These are phyloP conservation scores for Spathaspora sp. DNA, from an alignment of 805 yeast genomes.

Conservation along the genomic window DNA sequence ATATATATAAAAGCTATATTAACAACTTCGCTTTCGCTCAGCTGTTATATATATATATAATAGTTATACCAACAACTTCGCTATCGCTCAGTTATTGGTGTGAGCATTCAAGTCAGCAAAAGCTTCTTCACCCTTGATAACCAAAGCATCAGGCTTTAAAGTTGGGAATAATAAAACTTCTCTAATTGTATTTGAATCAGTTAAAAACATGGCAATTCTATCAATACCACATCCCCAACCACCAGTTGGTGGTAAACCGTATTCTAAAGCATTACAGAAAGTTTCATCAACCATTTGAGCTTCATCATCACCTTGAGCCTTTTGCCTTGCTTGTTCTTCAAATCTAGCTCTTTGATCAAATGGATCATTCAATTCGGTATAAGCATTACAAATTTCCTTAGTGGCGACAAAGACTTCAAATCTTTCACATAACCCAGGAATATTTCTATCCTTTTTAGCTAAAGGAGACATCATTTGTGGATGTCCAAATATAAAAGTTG, in stretches of 20 bases:
- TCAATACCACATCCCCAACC: slow-evolving; percentile 99
- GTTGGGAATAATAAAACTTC: slow-evolving; percentile 98
- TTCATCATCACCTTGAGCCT: slow-evolving; percentile 98
- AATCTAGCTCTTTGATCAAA: slow-evolving; percentile 96
- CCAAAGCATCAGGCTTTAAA: slow-evolving; percentile 80
- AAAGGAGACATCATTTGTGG: slow-evolving; percentile 99
- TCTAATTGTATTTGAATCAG: slow-evolving; percentile 94
- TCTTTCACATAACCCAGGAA: slow-evolving; percentile 95
- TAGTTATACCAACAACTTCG: too few species aligned
- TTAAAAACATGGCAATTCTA: slow-evolving; percentile 96
- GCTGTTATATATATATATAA: too few species aligned
- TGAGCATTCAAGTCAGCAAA: neutral
- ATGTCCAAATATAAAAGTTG: slow-evolving; percentile 97
- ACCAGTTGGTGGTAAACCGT: slow-evolving; percentile 98
- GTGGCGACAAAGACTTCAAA: slow-evolving; percentile 98
- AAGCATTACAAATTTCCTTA: slow-evolving; percentile 96
- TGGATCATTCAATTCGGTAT: slow-evolving; percentile 98
- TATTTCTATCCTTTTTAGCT: slow-evolving; percentile 90
- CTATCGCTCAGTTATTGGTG: too few species aligned
- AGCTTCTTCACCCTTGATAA: slow-evolving; percentile 21
- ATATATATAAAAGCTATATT: too few species aligned
- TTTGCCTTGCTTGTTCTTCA: slow-evolving; percentile 98
- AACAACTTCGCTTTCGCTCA: too few species aligned
- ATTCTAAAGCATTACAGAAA: slow-evolving; percentile 96
- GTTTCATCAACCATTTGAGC: slow-evolving; percentile 96